A percentile compares a stretch with the other conserved stretches of the same genome.
These are phyloP conservation scores for Neurospora sp. DNA, from an alignment of 495 filamentous ascomycete genomes.

Conservation along the genomic window DNA sequence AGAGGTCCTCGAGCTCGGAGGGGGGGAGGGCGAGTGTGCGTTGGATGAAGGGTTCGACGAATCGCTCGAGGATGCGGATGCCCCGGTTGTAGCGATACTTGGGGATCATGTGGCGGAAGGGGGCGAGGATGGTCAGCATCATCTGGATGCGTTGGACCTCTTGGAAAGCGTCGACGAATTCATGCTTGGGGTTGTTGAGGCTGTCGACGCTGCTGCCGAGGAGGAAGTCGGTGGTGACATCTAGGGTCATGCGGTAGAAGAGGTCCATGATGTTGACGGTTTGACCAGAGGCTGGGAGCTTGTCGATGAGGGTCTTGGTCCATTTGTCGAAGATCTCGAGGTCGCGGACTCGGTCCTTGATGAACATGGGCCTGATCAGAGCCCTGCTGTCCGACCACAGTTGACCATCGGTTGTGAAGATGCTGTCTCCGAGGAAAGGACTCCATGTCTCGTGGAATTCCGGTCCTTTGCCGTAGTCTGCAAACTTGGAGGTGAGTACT, in stretches of 20 bases:
- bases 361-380: slow-evolving; percentile 48
- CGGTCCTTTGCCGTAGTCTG: slow-evolving; percentile 45
- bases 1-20: slow-evolving; percentile 40
- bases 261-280: slow-evolving; percentile 43
- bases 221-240: slow-evolving; percentile 50
- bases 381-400: slow-evolving; percentile 42
- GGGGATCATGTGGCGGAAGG: slow-evolving; percentile 33
- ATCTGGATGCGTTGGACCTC: slow-evolving; percentile 43
- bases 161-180: slow-evolving; percentile 43
- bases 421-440: slow-evolving; percentile 46
- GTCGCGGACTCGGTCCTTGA: slow-evolving; percentile 39
- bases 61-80: slow-evolving; percentile 37
- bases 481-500: slow-evolving; percentile 45
- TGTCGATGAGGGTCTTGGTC: slow-evolving; percentile 28
- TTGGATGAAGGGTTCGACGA: slow-evolving; percentile 44
- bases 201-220: slow-evolving; percentile 44
- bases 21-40: slow-evolving; percentile 36
- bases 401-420: slow-evolving; percentile 49
- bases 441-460: slow-evolving; percentile 40
- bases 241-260: slow-evolving; percentile 45
- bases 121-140: slow-evolving; percentile 31
- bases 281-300: slow-evolving; percentile 28
- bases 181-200: slow-evolving; percentile 36
- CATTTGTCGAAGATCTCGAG: slow-evolving; percentile 43
- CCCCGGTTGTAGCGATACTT: slow-evolving; percentile 29